Conservation (phyloP, 345 rosid genomes). For the Ailanthus altissimus region DNA sequence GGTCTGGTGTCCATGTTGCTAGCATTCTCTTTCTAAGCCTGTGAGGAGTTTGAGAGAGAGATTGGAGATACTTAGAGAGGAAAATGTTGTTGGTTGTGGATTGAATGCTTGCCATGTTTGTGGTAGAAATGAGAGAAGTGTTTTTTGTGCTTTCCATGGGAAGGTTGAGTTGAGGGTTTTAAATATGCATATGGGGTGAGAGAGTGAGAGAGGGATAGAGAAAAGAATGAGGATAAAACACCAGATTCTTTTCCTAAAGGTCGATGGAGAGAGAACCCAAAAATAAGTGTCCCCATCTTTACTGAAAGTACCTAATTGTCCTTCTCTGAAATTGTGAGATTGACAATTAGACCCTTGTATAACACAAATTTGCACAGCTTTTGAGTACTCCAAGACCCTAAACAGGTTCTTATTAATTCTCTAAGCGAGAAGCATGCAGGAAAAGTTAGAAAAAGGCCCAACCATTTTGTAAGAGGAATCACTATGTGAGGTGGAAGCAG, state of each 20-base stretch:
- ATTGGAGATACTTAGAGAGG: conserved; percentile 50
- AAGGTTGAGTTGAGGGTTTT: conserved; percentile 35
- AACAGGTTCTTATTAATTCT: conserved; percentile 28
- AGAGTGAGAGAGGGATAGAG: too few species aligned
- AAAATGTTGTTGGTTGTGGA: conserved; percentile 27
- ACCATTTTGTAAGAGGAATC: conserved; percentile 42
- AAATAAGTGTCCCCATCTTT: conserved; percentile 30
- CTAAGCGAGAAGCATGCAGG: conserved; percentile 48
- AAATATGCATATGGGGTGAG: conserved; percentile 32
- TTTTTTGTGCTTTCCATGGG: conserved; percentile 32
- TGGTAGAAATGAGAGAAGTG: conserved; percentile 5
- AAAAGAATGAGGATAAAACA: conserved; percentile 15
- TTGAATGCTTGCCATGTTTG: conserved; percentile 34
- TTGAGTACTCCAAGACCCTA: conserved; percentile 35
- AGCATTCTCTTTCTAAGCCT: conserved; percentile 82
- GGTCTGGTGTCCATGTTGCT: conserved; percentile 91
- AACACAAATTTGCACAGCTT: conserved; percentile 20
- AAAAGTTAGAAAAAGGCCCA: conserved; percentile 28
- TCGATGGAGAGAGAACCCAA: conserved; percentile 36
- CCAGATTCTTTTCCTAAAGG: conserved; percentile 33
- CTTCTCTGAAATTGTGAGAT: neutral
- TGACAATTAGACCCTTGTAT: conserved; percentile 20
- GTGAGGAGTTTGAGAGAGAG: conserved; percentile 82
- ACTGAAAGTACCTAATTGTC: conserved; percentile 31
- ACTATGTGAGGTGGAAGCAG: conserved; percentile 23